These are phyloP conservation scores for Tolypocladium endophyticum DNA, from an alignment of 2,329 filamentous ascomycete species.

Conservation along the genomic window DNA sequence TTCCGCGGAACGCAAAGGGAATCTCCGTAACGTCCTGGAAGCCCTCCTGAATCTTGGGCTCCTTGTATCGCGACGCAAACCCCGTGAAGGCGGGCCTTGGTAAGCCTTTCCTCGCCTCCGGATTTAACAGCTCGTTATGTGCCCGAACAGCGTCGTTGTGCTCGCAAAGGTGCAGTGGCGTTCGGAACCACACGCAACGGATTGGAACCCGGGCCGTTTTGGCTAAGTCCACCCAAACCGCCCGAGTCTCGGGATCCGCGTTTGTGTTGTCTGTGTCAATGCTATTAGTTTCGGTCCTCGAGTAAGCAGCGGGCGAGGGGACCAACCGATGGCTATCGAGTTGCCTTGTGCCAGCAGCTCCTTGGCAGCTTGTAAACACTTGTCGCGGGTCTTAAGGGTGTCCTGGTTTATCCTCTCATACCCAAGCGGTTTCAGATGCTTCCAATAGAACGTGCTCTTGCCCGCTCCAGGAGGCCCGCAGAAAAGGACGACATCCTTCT, in stretches of 20 bases:
- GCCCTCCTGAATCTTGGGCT: conserved; percentile 65
- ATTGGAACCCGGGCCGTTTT: conserved; percentile 61
- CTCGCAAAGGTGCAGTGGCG: conserved; percentile 56
- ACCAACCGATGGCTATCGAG: conserved; percentile 69
- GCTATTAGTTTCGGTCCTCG: conserved; percentile 5
- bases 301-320: conserved; percentile 4
- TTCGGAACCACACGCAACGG: conserved; percentile 77
- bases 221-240: conserved; percentile 70
- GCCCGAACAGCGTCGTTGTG: conserved; percentile 85
- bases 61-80: conserved; percentile 62
- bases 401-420: conserved; percentile 91
- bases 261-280: conserved; percentile 78
- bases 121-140: conserved; percentile 63
- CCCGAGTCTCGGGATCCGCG: conserved; percentile 64
- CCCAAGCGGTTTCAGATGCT: conserved; percentile 61
- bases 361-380: conserved; percentile 61
- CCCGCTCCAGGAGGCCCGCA: conserved; percentile 84
- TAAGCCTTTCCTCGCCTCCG: conserved; percentile 63
- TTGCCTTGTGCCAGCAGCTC: conserved; percentile 52
- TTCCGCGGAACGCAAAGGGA: conserved; percentile 66
- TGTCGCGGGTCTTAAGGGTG: conserved; percentile 61
- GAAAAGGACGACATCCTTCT: conserved; percentile 69
- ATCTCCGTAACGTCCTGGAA: conserved; percentile 71
- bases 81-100: conserved; percentile 72
- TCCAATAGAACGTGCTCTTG: conserved; percentile 87